Evolutionary conservation across 495 filamentous ascomycete species (phyloP), one percentile per base, ranked within the genome.

Genomic region (Chaetomidium leptoderma): DNA sequence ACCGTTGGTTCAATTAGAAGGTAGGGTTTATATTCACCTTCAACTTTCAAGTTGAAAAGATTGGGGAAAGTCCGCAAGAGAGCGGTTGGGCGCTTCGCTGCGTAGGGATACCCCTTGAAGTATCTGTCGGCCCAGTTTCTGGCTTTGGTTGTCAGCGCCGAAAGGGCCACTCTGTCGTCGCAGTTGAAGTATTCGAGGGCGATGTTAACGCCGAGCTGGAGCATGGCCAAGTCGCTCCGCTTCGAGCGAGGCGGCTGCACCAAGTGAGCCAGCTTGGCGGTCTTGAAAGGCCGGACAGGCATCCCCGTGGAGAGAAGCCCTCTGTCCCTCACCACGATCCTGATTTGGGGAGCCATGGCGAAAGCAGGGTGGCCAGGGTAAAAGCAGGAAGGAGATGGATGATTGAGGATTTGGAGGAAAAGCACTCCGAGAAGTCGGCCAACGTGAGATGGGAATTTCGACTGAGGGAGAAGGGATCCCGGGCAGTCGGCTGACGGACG

Each of bases 181-280:
- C 16, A 27, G 62, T 67, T 69, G 62, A 69, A 65, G 49, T 69
- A 69, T 35, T 35, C 36, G 39, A 69, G 53, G 44, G 60, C 63
- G 30, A 69, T 60, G 43, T 67, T 62, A 29, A 69, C 35, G 9
- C 55, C 67, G 48, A 57, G 43, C 33, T 58, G 50, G 19, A 65
- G 58, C 23, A 62, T 46, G 16, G 50, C 61, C 9, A 51, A 29
- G 17, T 60, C 57, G 42, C 52, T 45, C 1, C 59, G 35, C n/a
- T 61, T 49, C 6, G 59, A 62, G 19, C 55, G 59, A 49, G 49
- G 59, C 1, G 50, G 54, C 23, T 51, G 52, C 39, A 17, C 39
- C 17, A 48, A 9, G 6, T 33, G 23, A 33, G n/a, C 53, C n/a
- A 23, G 21, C 51, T 43, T 39, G 26, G 14, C 26, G 27, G 35